Evolutionary conservation across 2,329 filamentous ascomycete species (phyloP).

Genomic region (Fusarium xylarioides): DNA sequence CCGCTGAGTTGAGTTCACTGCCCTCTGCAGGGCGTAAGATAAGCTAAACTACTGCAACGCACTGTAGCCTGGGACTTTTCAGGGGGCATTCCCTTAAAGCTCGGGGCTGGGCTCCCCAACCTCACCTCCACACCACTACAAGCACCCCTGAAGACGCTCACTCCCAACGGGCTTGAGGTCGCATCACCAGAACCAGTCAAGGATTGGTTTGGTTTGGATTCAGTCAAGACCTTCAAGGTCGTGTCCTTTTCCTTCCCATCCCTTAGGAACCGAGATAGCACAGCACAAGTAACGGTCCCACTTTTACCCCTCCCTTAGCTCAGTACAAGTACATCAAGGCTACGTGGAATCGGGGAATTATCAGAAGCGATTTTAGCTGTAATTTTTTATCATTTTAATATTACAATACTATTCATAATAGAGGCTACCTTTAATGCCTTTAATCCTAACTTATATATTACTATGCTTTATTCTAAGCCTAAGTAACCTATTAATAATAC

Average conservation of each 20-base stretch:
- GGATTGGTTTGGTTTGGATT: slow-evolving; percentile 1
- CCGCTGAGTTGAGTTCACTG: slow-evolving; percentile 1
- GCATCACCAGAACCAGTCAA: slow-evolving; percentile 16
- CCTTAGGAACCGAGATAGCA: too few relatives aligned
- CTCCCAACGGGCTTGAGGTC: slow-evolving; percentile 18
- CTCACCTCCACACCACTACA: slow-evolving; percentile 32
- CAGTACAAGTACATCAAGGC: too few relatives aligned
- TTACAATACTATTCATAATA: too few relatives aligned
- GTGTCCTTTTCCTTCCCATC: slow-evolving; percentile 28
- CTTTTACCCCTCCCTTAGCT: too few relatives aligned
- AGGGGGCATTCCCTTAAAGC: slow-evolving; percentile 17
- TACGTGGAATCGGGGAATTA: too few relatives aligned
- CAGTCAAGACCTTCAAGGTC: slow-evolving; percentile 5
- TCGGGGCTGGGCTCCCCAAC: slow-evolving; percentile 26
- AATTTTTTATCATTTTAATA: too few relatives aligned
- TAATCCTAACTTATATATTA: too few relatives aligned
- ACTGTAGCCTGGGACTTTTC: slow-evolving; percentile 25
- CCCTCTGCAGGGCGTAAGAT: slow-evolving; percentile 34
- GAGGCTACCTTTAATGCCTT: too few relatives aligned
- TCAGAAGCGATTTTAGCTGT: too few relatives aligned
- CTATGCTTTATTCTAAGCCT: too few relatives aligned
- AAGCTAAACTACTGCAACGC: slow-evolving; percentile 17
- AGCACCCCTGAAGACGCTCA: slow-evolving; percentile 23
- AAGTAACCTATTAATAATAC: too few relatives aligned
- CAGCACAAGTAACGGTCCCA: too few relatives aligned